phyloP scores from a whole-genome alignment of 169 alveolate genomes.

The Cryptosporidium tyzzeri region DNA sequence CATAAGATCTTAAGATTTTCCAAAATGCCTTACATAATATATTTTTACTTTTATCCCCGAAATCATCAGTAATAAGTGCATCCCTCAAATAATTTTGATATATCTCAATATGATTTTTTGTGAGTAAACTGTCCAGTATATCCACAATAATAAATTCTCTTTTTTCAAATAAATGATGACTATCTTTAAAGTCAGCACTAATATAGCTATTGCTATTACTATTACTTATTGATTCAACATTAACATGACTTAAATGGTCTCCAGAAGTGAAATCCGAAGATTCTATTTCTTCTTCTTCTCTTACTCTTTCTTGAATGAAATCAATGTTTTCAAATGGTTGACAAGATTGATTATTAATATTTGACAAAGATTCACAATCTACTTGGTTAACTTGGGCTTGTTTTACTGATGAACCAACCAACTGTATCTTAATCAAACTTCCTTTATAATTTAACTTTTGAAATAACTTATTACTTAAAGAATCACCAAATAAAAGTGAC shows the following conservation, averaged over 20 bases:
- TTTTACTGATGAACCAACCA: not conserved
- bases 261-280: not conserved
- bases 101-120: not conserved
- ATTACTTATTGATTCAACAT: not conserved
- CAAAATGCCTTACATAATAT: conserved; percentile 9
- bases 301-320: not conserved
- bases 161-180: not conserved
- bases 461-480: conserved; percentile 1
- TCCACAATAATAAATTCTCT: not conserved
- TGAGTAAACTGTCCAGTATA: not conserved
- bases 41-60: not conserved
- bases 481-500: conserved; percentile 56
- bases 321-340: not conserved
- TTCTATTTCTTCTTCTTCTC: not conserved
- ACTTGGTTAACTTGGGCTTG: not conserved
- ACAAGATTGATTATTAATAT: not conserved
- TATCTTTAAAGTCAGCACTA: not conserved
- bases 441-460: conserved; percentile 14
- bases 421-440: conserved; percentile 1
- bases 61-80: not conserved
- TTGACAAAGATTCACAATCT: not conserved
- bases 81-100: not conserved
- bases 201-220: not conserved
- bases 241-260: not conserved
- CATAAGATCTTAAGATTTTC: conserved; percentile 40